A percentile compares a stretch with the other conserved stretches of the same genome.
phyloP scores from a whole-genome alignment of 306 rosid species.

The Mimosa bimucronata region DNA sequence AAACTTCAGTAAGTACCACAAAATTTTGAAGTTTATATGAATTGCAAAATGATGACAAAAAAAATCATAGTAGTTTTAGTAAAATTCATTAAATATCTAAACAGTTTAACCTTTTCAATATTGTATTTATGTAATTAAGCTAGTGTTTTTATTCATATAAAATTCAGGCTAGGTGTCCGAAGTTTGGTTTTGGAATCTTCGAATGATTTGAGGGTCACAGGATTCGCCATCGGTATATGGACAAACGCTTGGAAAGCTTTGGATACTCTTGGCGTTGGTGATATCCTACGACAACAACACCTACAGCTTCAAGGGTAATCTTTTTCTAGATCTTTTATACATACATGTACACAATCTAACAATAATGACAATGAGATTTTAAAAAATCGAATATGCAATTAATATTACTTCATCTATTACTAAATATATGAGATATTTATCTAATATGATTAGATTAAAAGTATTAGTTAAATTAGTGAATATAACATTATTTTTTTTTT shows the following conservation, averaged over 20 bases:
- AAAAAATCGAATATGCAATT: no score
- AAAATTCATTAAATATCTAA: no score
- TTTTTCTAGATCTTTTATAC: no score
- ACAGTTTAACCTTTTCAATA: not conserved
- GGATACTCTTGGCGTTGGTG: not conserved
- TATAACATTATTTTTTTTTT: no score
- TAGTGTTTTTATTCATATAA: not conserved
- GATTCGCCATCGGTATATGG: slow-evolving; percentile 58
- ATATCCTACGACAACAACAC: not conserved
- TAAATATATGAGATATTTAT: no score
- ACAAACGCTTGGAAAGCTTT: slow-evolving; percentile 2
- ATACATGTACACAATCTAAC: not conserved
- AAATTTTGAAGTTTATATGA: not conserved
- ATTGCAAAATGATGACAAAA: not conserved
- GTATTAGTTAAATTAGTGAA: no score
- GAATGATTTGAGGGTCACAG: slow-evolving; percentile 57
- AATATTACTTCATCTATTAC: no score
- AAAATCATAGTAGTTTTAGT: not conserved
- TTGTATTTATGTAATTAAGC: not conserved
- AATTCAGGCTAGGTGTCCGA: not conserved
- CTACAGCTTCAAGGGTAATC: not conserved
- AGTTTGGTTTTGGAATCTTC: slow-evolving; percentile 79
- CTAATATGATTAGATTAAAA: no score
- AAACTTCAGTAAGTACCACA: not conserved
- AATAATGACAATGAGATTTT: no score